These are phyloP conservation scores for Malus orientalis DNA, from an alignment of 306 rosid species.

Conservation along the genomic window DNA sequence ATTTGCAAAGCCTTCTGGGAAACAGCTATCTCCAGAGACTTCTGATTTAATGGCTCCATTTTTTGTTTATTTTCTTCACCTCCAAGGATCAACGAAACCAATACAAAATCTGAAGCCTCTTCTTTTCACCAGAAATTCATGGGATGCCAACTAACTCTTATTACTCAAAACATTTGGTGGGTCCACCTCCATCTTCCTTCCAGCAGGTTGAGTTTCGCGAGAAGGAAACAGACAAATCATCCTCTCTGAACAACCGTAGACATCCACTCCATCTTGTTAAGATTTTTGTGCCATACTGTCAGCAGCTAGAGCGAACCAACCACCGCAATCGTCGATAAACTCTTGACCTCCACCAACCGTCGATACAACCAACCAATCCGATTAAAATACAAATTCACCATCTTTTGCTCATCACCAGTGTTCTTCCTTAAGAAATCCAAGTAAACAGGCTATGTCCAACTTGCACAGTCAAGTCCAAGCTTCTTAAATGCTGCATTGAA, in stretches of 20 bases:
- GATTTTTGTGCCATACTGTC: neutral
- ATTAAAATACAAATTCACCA: too few relatives aligned
- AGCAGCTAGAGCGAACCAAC: too few relatives aligned
- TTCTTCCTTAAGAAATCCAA: too few relatives aligned
- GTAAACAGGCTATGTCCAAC: too few relatives aligned
- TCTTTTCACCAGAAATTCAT: conserved; percentile 8
- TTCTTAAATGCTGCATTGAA: too few relatives aligned
- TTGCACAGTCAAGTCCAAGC: too few relatives aligned
- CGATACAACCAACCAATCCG: too few relatives aligned
- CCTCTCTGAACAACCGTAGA: neutral
- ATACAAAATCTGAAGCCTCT: neutral
- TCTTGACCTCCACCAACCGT: too few relatives aligned
- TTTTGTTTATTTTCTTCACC: neutral
- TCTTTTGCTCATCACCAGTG: too few relatives aligned
- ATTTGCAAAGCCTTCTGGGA: conserved; percentile 80
- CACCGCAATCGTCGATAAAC: too few relatives aligned
- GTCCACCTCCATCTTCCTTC: conserved; percentile 23
- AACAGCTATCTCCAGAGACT: conserved; percentile 63
- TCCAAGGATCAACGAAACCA: neutral
- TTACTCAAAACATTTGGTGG: conserved; percentile 22
- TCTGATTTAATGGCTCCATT: conserved; percentile 51
- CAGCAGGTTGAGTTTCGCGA: conserved; percentile 2
- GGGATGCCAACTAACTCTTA: conserved; percentile 25
- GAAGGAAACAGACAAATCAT: conserved; percentile 6
- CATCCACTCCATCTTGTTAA: neutral